Evolutionary conservation across 2,329 filamentous ascomycete species (phyloP).

Genomic region (Westerdykella ornata): DNA sequence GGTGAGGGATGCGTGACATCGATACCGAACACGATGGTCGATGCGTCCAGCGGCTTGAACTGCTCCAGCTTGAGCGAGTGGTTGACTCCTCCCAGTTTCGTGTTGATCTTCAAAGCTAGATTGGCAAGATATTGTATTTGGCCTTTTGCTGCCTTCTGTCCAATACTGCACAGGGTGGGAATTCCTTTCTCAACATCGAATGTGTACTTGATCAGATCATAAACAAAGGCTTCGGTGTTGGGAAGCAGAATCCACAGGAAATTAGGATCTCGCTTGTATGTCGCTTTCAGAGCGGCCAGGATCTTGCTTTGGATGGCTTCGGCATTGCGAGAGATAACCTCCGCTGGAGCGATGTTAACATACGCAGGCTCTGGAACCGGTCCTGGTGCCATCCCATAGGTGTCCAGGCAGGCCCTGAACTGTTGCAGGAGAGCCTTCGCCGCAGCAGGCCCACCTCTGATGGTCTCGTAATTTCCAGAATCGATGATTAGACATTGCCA

Average conservation of each 20-base stretch:
- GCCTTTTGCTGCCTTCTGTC: constrained; percentile 45
- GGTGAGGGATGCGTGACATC: constrained; percentile 86
- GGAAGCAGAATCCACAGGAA: constrained; percentile 31
- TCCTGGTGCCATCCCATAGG: constrained; percentile 20
- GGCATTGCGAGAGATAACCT: constrained; percentile 26
- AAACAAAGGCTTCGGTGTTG: constrained; percentile 24
- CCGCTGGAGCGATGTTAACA: constrained; percentile 6
- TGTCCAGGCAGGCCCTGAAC: constrained; percentile 15
- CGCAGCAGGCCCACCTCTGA: constrained; percentile 13
- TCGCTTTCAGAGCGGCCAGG: constrained; percentile 44
- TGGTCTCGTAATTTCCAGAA: constrained; percentile 12
- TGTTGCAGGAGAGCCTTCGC: constrained; percentile 7
- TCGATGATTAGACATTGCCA: constrained; percentile 31
- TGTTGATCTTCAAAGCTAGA: constrained; percentile 54
- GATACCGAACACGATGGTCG: constrained; percentile 81
- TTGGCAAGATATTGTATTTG: constrained; percentile 35
- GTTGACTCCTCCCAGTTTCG: constrained; percentile 56
- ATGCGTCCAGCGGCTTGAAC: constrained; percentile 53
- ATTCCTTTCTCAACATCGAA: constrained; percentile 63
- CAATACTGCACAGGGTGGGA: constrained; percentile 58
- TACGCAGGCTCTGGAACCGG: constrained; percentile 9
- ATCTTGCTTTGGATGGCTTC: constrained; percentile 54
- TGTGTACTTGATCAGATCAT: constrained; percentile 55
- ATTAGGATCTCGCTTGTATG: constrained; percentile 29
- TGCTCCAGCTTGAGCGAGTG: constrained; percentile 48